Conservation (phyloP, 768 basidiomycete genomes). For the Lentinula lateritia region DNA sequence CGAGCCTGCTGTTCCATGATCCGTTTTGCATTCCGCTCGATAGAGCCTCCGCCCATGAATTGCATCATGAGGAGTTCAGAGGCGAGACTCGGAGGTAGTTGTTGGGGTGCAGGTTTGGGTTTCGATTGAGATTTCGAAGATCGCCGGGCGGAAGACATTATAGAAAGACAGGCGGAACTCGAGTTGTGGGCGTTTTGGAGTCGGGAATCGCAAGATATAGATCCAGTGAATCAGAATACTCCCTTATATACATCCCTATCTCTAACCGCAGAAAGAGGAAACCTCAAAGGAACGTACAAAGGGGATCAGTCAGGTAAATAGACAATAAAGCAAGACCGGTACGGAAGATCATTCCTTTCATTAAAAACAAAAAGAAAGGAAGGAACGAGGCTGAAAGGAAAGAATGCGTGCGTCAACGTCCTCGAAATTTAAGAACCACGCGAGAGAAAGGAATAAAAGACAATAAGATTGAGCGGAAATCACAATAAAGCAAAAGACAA, state of each 20-base stretch:
- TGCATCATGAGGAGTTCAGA: slow-evolving; percentile 42
- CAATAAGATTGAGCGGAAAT: not conserved
- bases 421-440: no score
- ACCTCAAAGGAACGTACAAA: not conserved
- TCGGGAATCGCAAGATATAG: not conserved
- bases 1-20: slow-evolving; percentile 30
- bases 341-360: not conserved
- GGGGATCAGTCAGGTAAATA: not conserved
- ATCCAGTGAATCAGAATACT: not conserved
- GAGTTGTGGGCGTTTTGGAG: no score
- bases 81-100: slow-evolving; percentile 31
- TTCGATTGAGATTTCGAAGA: not conserved
- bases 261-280: not conserved
- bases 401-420: not conserved
- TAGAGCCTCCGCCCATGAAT: slow-evolving; percentile 35
- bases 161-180: not conserved
- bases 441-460: not conserved
- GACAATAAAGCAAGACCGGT: not conserved
- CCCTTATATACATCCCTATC: not conserved
- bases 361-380: not conserved
- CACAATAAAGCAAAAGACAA: not conserved
- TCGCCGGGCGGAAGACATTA: not conserved
- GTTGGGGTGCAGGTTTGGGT: not conserved
- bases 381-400: not conserved
- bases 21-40: slow-evolving; percentile 28